Percentiles rank a stretch among this genome's conserved stretches.
Evolutionary conservation across 139 green algal species (phyloP).

Genomic region (Zygnema circumcarinatum): DNA sequence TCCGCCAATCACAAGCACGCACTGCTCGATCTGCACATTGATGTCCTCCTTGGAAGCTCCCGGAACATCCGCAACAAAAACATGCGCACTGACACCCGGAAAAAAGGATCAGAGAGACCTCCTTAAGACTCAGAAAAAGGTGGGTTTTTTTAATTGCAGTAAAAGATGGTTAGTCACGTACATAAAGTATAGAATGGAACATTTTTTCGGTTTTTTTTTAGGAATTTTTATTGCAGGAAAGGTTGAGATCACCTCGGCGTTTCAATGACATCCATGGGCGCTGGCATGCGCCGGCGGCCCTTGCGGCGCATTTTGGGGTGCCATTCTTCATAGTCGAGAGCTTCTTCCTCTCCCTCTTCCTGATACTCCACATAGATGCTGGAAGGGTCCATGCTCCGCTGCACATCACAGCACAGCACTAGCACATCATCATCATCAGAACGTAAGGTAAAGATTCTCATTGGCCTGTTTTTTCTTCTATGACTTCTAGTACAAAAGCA

Average conservation of each 20-base stretch:
- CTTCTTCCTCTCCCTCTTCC: background rate
- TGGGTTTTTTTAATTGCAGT: no score
- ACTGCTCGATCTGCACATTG: background rate
- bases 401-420: background rate
- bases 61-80: background rate
- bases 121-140: no score
- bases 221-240: no score
- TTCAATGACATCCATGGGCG: background rate
- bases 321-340: background rate
- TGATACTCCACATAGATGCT: background rate
- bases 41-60: background rate
- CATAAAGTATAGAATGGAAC: no score
- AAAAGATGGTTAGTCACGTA: no score
- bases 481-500: background rate
- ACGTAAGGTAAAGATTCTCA: no score
- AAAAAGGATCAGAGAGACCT: no score
- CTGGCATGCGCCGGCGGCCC: background rate
- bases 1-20: background rate
- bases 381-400: background rate
- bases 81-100: background rate
- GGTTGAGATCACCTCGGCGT: background rate
- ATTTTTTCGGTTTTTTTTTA: no score
- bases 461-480: no score
- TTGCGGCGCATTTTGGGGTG: background rate
- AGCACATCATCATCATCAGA: background rate